Conservation (phyloP, 208 protist species). For the Trypanosoma caninum region DNA sequence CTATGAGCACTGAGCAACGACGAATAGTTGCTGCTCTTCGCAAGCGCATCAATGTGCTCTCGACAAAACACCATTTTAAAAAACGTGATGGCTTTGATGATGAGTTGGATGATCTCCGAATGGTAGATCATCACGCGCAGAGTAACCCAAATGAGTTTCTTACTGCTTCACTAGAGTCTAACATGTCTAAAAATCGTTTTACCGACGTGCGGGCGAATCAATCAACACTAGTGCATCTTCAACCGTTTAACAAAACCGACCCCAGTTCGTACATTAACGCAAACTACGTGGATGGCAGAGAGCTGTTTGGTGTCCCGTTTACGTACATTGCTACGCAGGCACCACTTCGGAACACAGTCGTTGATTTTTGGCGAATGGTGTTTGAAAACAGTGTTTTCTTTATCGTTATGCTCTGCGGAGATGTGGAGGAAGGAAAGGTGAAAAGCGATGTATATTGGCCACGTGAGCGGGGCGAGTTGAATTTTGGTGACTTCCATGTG, state of each 20-base stretch:
- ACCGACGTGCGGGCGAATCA: slow-evolving; percentile 69
- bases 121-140: slow-evolving; percentile 53
- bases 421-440: slow-evolving; percentile 63
- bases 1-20: slow-evolving; percentile 34
- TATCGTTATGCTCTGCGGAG: slow-evolving; percentile 82
- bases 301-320: slow-evolving; percentile 62
- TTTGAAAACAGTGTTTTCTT: slow-evolving; percentile 74
- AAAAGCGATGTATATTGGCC: slow-evolving; percentile 88
- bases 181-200: slow-evolving; percentile 75
- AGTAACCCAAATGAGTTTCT: slow-evolving; percentile 76
- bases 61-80: slow-evolving; percentile 10
- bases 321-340: slow-evolving; percentile 91
- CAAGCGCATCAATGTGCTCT: slow-evolving; percentile 28
- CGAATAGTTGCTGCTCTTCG: slow-evolving; percentile 25
- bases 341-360: slow-evolving; percentile 73
- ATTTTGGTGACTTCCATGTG: slow-evolving; percentile 53
- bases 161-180: slow-evolving; percentile 57
- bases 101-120: slow-evolving; percentile 47
- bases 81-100: slow-evolving; percentile 62
- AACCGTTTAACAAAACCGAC: slow-evolving; percentile 18
- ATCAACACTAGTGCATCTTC: slow-evolving; percentile 52
- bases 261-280: slow-evolving; percentile 86
- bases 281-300: slow-evolving; percentile 78
- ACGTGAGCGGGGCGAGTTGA: slow-evolving; percentile 27
- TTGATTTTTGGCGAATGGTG: slow-evolving; percentile 91